A percentile compares a stretch with the other conserved stretches of the same genome.
Conservation (phyloP, 2,329 filamentous ascomycete genomes). For the Cladosporium sphaerospermum region DNA sequence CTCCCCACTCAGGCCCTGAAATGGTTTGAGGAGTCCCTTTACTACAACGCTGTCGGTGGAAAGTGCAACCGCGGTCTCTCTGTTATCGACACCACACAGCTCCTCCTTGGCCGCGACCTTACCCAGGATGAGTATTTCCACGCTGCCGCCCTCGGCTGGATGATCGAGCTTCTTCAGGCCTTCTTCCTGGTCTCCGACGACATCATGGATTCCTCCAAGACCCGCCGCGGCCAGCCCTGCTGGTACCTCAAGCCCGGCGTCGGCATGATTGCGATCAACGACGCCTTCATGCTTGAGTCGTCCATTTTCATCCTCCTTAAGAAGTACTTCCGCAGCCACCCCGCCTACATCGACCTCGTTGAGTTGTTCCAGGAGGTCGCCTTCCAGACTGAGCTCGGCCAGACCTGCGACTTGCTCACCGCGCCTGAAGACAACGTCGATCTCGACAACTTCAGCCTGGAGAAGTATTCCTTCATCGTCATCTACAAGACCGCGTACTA, state of each 20-base stretch:
- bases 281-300: conserved; percentile 90
- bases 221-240: conserved; percentile 86
- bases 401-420: conserved; percentile 89
- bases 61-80: conserved; percentile 99
- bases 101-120: conserved; percentile 68
- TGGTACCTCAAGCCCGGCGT: conserved; percentile 91
- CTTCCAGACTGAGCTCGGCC: conserved; percentile 91
- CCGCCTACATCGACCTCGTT: conserved; percentile 80
- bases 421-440: conserved; percentile 91
- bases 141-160: conserved; percentile 84
- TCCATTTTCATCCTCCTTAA: conserved; percentile 87
- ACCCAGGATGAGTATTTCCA: conserved; percentile 80
- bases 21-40: conserved; percentile 82
- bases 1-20: conserved; percentile 72
- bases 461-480: conserved; percentile 97
- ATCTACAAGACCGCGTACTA: conserved; percentile 99
- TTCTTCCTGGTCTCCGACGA: conserved; percentile 99
- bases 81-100: conserved; percentile 80
- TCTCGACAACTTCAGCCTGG: conserved; percentile 88
- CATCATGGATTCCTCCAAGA: conserved; percentile 96
- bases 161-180: conserved; percentile 95
- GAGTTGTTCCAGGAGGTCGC: conserved; percentile 96
- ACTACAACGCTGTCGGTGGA: conserved; percentile 82
- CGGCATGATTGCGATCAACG: conserved; percentile 96
- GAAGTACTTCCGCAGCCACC: conserved; percentile 85